Percentiles rank a stretch among this genome's conserved stretches.
Conservation (phyloP, 1,284 basidiomycete genomes). For the Cryptococcus depauperatus region DNA sequence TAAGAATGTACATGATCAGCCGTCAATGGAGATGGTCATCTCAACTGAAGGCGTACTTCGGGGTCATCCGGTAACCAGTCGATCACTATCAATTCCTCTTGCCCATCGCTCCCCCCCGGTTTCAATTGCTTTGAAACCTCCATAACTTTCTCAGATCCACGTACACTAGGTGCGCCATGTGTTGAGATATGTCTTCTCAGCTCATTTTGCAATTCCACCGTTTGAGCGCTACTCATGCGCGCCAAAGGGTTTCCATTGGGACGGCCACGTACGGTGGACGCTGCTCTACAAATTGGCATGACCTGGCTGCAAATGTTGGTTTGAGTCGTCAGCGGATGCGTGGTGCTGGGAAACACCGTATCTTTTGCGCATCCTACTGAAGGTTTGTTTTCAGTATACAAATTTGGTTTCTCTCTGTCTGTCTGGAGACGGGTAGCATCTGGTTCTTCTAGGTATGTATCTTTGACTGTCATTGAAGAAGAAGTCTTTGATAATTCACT, state of each 20-base stretch:
- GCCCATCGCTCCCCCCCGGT: constrained; percentile 20
- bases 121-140: constrained; percentile 14
- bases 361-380: too few species aligned
- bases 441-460: too few species aligned
- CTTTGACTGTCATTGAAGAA: too few species aligned
- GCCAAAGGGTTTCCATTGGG: background rate
- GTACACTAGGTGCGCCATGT: constrained; percentile 7
- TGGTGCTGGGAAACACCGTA: too few species aligned
- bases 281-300: background rate
- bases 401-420: too few species aligned
- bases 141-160: constrained; percentile 1
- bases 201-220: constrained; percentile 9
- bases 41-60: constrained; percentile 19
- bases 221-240: constrained; percentile 6
- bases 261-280: background rate
- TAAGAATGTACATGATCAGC: too few species aligned
- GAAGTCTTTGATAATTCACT: too few species aligned
- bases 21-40: too few species aligned
- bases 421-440: too few species aligned
- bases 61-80: constrained; percentile 33
- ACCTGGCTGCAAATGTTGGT: background rate
- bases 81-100: constrained; percentile 29
- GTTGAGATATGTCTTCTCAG: constrained; percentile 12
- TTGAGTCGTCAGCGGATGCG: background rate
- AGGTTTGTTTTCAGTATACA: too few species aligned